Base-by-base conservation (phyloP, 352 stramenopile genomes). In the Globisporangium nodosum region DNA sequence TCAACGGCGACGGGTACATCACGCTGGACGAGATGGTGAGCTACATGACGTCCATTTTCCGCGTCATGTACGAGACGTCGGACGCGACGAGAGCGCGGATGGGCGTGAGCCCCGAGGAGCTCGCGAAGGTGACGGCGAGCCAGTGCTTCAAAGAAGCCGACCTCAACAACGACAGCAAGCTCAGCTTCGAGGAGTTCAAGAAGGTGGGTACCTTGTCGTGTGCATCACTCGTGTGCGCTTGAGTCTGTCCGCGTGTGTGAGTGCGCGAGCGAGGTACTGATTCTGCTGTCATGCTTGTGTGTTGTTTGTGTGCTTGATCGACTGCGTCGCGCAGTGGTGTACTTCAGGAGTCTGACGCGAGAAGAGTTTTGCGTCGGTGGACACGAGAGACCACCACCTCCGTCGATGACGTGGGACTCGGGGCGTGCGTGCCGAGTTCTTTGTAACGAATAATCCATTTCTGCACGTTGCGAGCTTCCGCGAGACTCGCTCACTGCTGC, bases 171-270 rank as follows among this genome's bases (percentile, higher is more conserved):
- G 84, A 96, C 64, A 76, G 83, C 55, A 89, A 92, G 57, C 71
- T 95, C 39, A 92, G 80, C 71, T 95, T 95, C 55, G 84, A 93
- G 52, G 82, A 94, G 52, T 96, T 96, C 66, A 94, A 94, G 57
- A 90, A 94, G 84, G 84, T 94, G 45, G 8, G 37, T 43, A 8
- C 21, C 2, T 37, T 52, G 47, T 37, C 18, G 47, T 37, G 20
- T 52, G 16, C 33, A 37, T 12, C 33, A 11, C 9, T 6, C 9
- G 8, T 52, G 11, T 37, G 27, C 27, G 16, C 31, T 24, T 15
- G 45, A 3, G 33, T 54, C 31, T 30, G 52, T 56, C 3, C 3
- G 13, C 12, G 12, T 15, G 35, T 16, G 37, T 43, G 37, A 18
- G 3, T 13, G 37, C 45, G 20, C n/a, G 45, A 2, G n/a, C 45